Evolutionary conservation across 2,329 filamentous ascomycete genomes (phyloP), one percentile per base, ranked within the genome.

Genomic region (Xylaria polymorpha): DNA sequence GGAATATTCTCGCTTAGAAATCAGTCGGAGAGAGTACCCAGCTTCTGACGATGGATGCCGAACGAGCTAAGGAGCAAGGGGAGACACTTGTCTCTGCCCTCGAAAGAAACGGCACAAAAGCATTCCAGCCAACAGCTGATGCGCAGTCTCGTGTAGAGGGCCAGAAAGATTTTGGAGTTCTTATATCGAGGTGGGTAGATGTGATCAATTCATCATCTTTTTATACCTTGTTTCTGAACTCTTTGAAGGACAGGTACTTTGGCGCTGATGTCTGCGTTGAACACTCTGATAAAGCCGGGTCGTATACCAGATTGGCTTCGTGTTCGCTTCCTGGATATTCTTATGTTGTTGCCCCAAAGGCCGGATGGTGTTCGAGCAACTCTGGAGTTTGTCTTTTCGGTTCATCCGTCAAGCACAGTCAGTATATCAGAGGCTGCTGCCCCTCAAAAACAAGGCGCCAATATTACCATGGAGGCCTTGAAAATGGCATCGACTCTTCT

Each of bases 361-460:
- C 80, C 82, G 2, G 85, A 88, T 69, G 91, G 91, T 20, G 89
- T 93, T 15, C 85, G 91, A 41, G 86, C 88, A 32, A 91, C 89
- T 0, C 83, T 93, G 69, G 91, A 93, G 75, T 93, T 93, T 75
- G 84, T 93, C 43, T 91, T 92, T 66, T 86, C 90, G 1, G 88
- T 92, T 7, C 90, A 92, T 69, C 87, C 90, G 0, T 84, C 86
- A 69, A 83, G 81, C 71, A 79, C 80, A 7, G 77, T 81, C 66
- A 78, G 79, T 72, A 62, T 77, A 0, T 79, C 81, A 7, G 83
- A 85, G 64, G 80, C 80, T 0, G 78, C 81, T 2, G 75, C 76
- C 4, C 82, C 85, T 0, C 86, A 87, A 72, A 88, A 86, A 62
- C 81, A 85, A 76, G 88, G 89, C 1, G 86, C 89, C 4, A 86